A percentile compares a stretch with the other conserved stretches of the same genome.
Evolutionary conservation across 129 eudicot genomes (phyloP).

Genomic region (Flaveria bidentis): DNA sequence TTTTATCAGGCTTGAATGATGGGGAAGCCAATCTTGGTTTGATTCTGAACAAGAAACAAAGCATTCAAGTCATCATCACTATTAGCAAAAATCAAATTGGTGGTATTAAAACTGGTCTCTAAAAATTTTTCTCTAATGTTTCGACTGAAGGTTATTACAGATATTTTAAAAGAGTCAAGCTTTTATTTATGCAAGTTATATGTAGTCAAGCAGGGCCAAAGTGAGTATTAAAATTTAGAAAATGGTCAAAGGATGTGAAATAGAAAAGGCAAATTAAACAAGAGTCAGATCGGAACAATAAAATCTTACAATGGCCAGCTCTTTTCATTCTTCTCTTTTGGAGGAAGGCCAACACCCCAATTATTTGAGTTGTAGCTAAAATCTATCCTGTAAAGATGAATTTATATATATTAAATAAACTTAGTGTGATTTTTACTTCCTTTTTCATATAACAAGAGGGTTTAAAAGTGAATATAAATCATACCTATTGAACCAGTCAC

Average conservation of each 20-base stretch:
- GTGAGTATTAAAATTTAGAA: background rate
- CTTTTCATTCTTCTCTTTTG: constrained; percentile 75
- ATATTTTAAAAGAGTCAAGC: constrained; percentile 1
- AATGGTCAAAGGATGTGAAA: background rate
- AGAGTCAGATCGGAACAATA: background rate
- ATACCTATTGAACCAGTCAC: constrained; percentile 95
- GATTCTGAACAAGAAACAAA: constrained; percentile 52
- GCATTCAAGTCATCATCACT: constrained; percentile 5
- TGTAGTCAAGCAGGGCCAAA: background rate
- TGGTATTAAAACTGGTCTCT: background rate
- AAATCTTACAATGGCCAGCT: constrained; percentile 83
- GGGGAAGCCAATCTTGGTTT: constrained; percentile 89
- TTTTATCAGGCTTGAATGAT: constrained; percentile 66
- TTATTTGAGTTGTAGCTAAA: constrained; percentile 86
- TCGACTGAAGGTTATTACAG: background rate
- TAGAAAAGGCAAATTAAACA: constrained; percentile 10
- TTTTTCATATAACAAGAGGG: background rate
- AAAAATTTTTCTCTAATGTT: background rate
- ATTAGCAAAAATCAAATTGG: background rate
- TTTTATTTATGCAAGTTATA: background rate
- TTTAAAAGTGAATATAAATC: background rate
- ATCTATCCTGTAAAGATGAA: constrained; percentile 64
- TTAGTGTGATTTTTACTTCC: background rate
- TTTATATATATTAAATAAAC: background rate
- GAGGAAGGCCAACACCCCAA: constrained; percentile 99